phyloP scores from a whole-genome alignment of 805 yeast genomes.

The Lipomyces mesembrius region DNA sequence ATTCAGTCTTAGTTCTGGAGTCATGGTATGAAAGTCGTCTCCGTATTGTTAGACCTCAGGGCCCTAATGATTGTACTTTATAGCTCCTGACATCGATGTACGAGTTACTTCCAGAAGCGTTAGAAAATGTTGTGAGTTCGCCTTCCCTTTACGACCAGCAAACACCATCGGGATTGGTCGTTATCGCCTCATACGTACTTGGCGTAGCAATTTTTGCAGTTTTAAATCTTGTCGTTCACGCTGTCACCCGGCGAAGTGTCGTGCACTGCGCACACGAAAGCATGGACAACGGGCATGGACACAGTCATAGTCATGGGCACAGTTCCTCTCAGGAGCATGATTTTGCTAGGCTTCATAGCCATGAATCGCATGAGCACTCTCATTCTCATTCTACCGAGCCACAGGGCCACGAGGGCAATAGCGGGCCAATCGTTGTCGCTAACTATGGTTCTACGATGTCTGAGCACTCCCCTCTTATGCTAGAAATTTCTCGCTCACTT shows the following conservation, averaged over 20 bases:
- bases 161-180: constrained; percentile 46
- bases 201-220: constrained; percentile 67
- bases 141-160: constrained; percentile 39
- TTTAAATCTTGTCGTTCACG: constrained; percentile 70
- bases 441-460: constrained; percentile 21
- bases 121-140: constrained; percentile 51
- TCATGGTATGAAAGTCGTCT: constrained; percentile 53
- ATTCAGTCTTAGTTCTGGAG: constrained; percentile 79
- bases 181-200: constrained; percentile 54
- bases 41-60: neutral
- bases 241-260: constrained; percentile 75
- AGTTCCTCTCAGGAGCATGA: constrained; percentile 34
- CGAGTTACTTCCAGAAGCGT: constrained; percentile 73
- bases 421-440: neutral
- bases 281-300: constrained; percentile 41
- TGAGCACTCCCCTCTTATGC: constrained; percentile 7
- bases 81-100: constrained; percentile 69
- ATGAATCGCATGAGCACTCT: constrained; percentile 19
- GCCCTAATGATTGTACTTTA: neutral
- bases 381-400: constrained; percentile 7
- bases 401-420: neutral
- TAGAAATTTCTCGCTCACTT: neutral
- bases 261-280: constrained; percentile 82
- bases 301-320: constrained; percentile 38
- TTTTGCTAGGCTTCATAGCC: constrained; percentile 22